Base-by-base conservation (phyloP, 2,329 filamentous ascomycete species). In the Camptophora hylomeconis region DNA sequence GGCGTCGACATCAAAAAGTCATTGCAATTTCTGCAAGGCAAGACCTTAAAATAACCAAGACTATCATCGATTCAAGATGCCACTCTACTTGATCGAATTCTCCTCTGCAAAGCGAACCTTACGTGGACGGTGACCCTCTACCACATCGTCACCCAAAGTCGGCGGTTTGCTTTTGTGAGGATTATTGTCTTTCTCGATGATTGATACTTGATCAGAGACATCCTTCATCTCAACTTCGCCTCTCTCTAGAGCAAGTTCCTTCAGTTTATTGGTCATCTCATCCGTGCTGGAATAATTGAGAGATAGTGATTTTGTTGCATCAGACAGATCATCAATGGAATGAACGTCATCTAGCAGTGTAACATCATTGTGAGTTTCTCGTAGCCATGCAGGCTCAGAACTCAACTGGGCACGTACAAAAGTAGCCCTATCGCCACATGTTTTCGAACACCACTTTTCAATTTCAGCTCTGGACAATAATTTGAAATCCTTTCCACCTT, bases 351-450 rank as follows among this genome's bases (percentile, higher is more conserved):
- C 73, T 2, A 78, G 52, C 19, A 83, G 47, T 19, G 77, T 65
- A 37, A 83, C 69, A 23, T 61, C 50, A 21, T 65, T 61, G 2
- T 66, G 65, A 3, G 69, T 72, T 4, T 68, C 69, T 29, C 86
- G 67, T 53, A 89, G 73, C 83, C 86, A 93, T 0, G 80, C 81
- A 0, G 84, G 82, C 38, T 79, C 76, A 48, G 89, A 80, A 40
- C 70, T 77, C 20, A 95, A 68, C 61, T 98, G 89, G 14, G 92
- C 80, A 47, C 84, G 81, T 44, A 95, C 66, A 53, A 84, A 93
- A 41, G 92, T 63, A 2, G 81, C 84, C 26, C 81, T 68, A 40
- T 72, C 70, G 2, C 80, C 80, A 56, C 89, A 98, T 20, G 65
- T 65, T 31, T 76, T 65, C 0, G 76, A 81, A 54, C 89, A 98